Evolutionary conservation across 2,329 filamentous ascomycete genomes (phyloP), one percentile per base, ranked within the genome.

Genomic region (Didymella lethalis): DNA sequence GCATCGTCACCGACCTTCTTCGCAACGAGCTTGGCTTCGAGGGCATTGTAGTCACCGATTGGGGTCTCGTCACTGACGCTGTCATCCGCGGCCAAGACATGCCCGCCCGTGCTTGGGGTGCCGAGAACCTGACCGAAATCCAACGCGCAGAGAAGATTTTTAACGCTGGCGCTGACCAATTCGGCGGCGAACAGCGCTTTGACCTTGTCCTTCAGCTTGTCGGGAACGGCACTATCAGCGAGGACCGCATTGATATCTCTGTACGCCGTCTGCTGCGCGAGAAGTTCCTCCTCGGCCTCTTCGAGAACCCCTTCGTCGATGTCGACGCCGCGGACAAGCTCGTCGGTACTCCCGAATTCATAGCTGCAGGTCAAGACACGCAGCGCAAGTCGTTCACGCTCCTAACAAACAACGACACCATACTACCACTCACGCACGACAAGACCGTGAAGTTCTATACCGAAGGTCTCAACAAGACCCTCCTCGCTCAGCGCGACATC

Each of bases 11-110:
- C 0, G 81, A 78, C 31, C 77, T 85, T 0, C 71, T 85, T 1
- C 79, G 79, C 1, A 63, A 77, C 1, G 74, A 84, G 46, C 73
- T 85, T 0, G 82, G 82, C 2, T 85, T 83, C 54, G 64, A 83
- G 0, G 83, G 83, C 2, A 82, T 85, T n/a, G 77, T 85, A 0
- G 75, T 80, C 2, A 83, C 80, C 0, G 83, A 85, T 59, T 85
- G 83, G 83, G 82, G 82, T 0, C 74, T 85, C 3, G 75, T 85
- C 23, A 85, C 83, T 0, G 80, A 83, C 45, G 65, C 67, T 0
- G 58, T 69, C 1, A 79, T 83, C 29, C 28, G 63, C 0, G 82
- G 80, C 1, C 78, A 83, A 63, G 71, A 79, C 32, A 79, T 82
- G 77, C 80, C 79, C 0, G 81, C 81, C 0, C 77, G 81, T 11